Evolutionary conservation across 306 rosid species (phyloP).

Genomic region (Quercus bicolor): DNA sequence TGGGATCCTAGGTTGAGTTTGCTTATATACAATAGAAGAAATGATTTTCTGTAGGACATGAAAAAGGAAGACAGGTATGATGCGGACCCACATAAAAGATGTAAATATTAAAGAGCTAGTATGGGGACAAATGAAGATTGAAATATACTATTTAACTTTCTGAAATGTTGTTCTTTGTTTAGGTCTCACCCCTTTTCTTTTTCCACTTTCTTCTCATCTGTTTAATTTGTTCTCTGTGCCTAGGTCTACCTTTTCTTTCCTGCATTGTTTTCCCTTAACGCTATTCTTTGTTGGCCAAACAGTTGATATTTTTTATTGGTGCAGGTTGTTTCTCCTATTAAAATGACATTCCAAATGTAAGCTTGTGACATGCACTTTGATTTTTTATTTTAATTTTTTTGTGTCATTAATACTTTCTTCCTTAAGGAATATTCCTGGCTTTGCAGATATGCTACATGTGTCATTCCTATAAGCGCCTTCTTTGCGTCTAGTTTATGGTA

Average conservation of each 20-base stretch:
- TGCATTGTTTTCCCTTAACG: background rate
- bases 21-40: background rate
- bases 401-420: background rate
- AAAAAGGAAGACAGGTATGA: background rate
- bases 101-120: background rate
- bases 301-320: background rate
- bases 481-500: slow-evolving; percentile 25
- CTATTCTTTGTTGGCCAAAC: background rate
- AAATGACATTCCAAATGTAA: slow-evolving; percentile 31
- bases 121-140: background rate
- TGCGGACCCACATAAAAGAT: background rate
- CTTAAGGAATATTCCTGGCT: background rate
- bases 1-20: background rate
- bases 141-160: background rate
- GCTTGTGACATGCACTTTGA: background rate
- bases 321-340: slow-evolving; percentile 29
- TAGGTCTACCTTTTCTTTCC: background rate
- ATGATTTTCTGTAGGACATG: background rate
- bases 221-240: slow-evolving; percentile 7
- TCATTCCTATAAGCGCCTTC: slow-evolving; percentile 35
- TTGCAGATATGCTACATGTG: slow-evolving; percentile 24
- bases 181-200: background rate
- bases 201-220: background rate
- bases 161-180: background rate
- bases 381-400: background rate